phyloP scores from a whole-genome alignment of 2,329 filamentous ascomycete genomes.

The Knufia petricola region DNA sequence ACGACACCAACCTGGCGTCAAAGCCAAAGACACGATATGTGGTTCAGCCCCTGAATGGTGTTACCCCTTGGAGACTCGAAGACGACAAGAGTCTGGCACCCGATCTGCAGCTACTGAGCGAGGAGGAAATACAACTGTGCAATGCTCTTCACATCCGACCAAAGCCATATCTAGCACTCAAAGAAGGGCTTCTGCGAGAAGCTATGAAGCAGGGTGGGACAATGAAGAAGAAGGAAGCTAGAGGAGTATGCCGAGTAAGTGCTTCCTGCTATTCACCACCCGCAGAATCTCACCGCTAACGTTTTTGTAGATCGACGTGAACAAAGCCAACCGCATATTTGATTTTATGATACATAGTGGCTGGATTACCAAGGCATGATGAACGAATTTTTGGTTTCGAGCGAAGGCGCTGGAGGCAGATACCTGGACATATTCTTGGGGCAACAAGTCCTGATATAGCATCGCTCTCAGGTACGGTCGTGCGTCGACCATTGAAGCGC shows the following conservation, averaged over 20 bases:
- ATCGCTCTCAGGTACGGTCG: too few relatives aligned
- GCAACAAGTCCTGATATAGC: too few relatives aligned
- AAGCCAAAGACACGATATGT: slow-evolving; percentile 44
- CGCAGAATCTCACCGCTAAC: neutral
- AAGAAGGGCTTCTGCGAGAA: slow-evolving; percentile 84
- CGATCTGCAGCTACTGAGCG: slow-evolving; percentile 75
- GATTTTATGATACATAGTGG: slow-evolving; percentile 91
- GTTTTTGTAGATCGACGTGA: slow-evolving; percentile 57
- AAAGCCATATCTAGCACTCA: slow-evolving; percentile 91
- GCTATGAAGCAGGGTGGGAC: slow-evolving; percentile 78
- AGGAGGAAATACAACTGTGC: slow-evolving; percentile 79
- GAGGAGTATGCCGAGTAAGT: slow-evolving; percentile 61
- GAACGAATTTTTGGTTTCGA: slow-evolving; percentile 13
- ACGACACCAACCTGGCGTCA: slow-evolving; percentile 27
- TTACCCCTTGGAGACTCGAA: slow-evolving; percentile 51
- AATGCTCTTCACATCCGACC: slow-evolving; percentile 75
- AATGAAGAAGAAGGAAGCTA: slow-evolving; percentile 88
- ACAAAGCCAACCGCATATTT: slow-evolving; percentile 77
- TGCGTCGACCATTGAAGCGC: too few relatives aligned
- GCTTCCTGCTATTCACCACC: neutral
- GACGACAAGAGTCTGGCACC: slow-evolving; percentile 58
- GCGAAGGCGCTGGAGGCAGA: slow-evolving; percentile 7
- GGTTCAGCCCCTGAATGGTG: slow-evolving; percentile 38
- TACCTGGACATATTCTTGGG: neutral
- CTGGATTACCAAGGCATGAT: slow-evolving; percentile 75